These are phyloP conservation scores for Luvunga scandens DNA, from an alignment of 345 rosid species.

Conservation along the genomic window DNA sequence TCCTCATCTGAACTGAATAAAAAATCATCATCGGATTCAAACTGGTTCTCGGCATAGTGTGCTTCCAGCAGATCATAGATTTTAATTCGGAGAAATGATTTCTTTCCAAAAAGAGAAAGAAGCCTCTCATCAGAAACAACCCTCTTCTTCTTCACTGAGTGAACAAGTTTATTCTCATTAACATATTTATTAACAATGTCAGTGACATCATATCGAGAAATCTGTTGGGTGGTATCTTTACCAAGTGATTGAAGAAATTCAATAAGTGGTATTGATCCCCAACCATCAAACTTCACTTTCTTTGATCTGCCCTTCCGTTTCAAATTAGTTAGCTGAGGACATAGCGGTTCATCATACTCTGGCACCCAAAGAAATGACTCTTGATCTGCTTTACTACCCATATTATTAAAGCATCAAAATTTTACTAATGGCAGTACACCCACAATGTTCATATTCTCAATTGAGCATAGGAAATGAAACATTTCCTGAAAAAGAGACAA, in stretches of 20 bases:
- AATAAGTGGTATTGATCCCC: constrained; percentile 76
- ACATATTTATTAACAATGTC: constrained; percentile 45
- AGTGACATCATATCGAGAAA: constrained; percentile 50
- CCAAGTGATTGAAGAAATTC: constrained; percentile 60
- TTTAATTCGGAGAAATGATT: constrained; percentile 38
- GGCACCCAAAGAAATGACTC: constrained; percentile 41
- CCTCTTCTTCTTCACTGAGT: constrained; percentile 54
- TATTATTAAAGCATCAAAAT: background rate
- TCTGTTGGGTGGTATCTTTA: constrained; percentile 36
- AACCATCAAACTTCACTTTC: constrained; percentile 52
- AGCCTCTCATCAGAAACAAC: constrained; percentile 55
- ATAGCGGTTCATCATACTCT: constrained; percentile 25
- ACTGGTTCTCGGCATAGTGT: constrained; percentile 67
- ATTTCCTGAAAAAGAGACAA: background rate
- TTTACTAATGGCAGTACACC: background rate
- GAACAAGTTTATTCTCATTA: constrained; percentile 37
- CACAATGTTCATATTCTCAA: background rate
- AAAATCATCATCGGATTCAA: constrained; percentile 44
- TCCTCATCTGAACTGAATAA: constrained; percentile 47
- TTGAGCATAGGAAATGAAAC: background rate
- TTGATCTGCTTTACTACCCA: background rate
- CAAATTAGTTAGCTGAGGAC: constrained; percentile 3
- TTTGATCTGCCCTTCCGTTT: constrained; percentile 49
- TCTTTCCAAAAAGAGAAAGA: constrained; percentile 56
- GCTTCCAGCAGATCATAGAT: constrained; percentile 52